Evolutionary conservation across 23 red algal species (phyloP), one percentile per base, ranked within the genome.

Genomic region (Gracilaria vermiculophylla): DNA sequence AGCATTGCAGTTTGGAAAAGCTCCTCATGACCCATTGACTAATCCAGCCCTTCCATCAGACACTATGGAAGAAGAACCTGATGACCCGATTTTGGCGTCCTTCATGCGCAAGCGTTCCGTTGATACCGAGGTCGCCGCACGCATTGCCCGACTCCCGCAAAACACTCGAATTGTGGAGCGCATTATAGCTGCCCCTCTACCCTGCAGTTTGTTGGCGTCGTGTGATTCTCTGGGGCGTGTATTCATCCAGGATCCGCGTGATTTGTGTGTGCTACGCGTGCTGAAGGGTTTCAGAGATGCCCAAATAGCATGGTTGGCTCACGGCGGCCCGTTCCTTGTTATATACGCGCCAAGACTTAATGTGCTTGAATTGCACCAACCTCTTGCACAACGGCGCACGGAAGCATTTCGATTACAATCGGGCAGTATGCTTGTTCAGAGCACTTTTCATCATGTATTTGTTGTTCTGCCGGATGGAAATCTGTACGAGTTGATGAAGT

Each of bases 261-360:
- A 93, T 51, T 34, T 93, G 65, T 84, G 79, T 70, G 90, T 85
- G 5, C 37, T 93, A 49, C 90, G 90, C 19, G 71, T 93, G 80
- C 52, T 93, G 13, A 93, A 93, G 57, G 90, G 90, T 33, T 93
- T 86, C 31, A 62, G 90, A 49, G 90, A 93, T 53, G 90, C 90
- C 5, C 80, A 93, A 24, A 53, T 93, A 5, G 90, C 90, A 19
- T 93, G 90, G 90, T 27, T 93, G 35, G 50, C 79, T 35, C 56
- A 81, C 23, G 76, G 76, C 1, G 87, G 76, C 14, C 87, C 76
- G 13, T 16, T 81, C 1, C 69, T 91, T 69, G 87, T 72, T 74
- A 17, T 91, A 12, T 37, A 76, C n/a, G 74, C 87, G 27, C 87
- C 87, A 28, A 53, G 87, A 25, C 87, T 80, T 8, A 75, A 69